A percentile compares a stretch with the other conserved stretches of the same genome.
Evolutionary conservation across 352 stramenopile species (phyloP).

Genomic region (Phytopythium mirpurense): DNA sequence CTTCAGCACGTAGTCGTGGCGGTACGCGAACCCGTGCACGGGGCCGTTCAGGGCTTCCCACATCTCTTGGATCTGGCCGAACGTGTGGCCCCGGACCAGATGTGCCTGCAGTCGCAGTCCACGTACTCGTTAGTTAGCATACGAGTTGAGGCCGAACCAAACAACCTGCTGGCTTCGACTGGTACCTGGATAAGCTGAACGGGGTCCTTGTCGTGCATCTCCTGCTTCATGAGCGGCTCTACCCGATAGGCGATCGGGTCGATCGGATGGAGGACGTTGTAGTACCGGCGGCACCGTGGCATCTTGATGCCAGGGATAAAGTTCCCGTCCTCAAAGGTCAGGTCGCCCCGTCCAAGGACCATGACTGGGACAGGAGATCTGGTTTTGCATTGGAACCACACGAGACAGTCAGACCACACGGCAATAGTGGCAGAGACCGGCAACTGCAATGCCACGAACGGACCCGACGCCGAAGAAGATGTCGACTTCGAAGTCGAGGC

Average conservation of each 20-base stretch:
- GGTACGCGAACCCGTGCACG: slow-evolving; percentile 67
- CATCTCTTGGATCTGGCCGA: slow-evolving; percentile 75
- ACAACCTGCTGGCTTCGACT: no score
- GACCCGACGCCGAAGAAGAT: slow-evolving; percentile 85
- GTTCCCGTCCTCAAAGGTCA: slow-evolving; percentile 66
- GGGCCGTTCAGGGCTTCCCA: slow-evolving; percentile 65
- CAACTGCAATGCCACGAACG: background rate
- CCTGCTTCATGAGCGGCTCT: slow-evolving; percentile 85
- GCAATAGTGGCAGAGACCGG: no score
- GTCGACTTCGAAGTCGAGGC: slow-evolving; percentile 82
- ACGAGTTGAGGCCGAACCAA: no score
- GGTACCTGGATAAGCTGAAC: slow-evolving; percentile 82
- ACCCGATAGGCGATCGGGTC: slow-evolving; percentile 90
- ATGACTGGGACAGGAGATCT: slow-evolving; percentile 82
- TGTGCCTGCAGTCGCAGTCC: slow-evolving; percentile 29
- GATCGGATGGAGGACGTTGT: slow-evolving; percentile 91
- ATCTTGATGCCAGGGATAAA: slow-evolving; percentile 81
- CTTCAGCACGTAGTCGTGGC: slow-evolving; percentile 80
- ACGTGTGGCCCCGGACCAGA: slow-evolving; percentile 53
- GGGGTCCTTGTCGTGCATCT: slow-evolving; percentile 84
- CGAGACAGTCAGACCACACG: background rate
- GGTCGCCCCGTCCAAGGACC: slow-evolving; percentile 74
- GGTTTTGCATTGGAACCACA: background rate
- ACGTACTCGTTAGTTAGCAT: background rate
- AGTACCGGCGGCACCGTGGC: slow-evolving; percentile 77